phyloP scores from a whole-genome alignment of 2,329 filamentous ascomycete species.

The Pezicula neosporulosa region DNA sequence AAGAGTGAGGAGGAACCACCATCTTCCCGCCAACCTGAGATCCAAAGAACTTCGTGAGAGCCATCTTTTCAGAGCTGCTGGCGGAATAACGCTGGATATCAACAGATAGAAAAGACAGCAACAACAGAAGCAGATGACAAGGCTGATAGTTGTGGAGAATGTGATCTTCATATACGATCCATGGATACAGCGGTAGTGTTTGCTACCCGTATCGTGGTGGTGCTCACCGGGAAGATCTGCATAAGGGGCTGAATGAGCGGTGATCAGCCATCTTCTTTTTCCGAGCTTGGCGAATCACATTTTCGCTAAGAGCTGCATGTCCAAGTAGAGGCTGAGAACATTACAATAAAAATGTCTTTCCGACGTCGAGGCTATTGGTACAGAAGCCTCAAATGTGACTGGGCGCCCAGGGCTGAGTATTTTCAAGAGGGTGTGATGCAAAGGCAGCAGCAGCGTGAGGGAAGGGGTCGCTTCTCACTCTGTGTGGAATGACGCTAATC shows the following conservation, averaged over 20 bases:
- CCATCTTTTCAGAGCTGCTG: slow-evolving; percentile 16
- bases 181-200: neutral
- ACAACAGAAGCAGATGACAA: neutral
- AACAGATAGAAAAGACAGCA: neutral
- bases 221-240: neutral
- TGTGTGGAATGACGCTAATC: too few relatives aligned
- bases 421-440: too few relatives aligned
- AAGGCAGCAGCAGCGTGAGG: too few relatives aligned
- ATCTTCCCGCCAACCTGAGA: slow-evolving; percentile 54
- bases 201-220: neutral
- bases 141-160: neutral
- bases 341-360: too few relatives aligned
- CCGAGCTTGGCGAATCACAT: neutral
- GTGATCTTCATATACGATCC: neutral
- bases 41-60: slow-evolving; percentile 49
- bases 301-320: neutral
- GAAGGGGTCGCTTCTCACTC: too few relatives aligned
- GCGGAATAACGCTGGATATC: neutral
- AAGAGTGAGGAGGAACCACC: slow-evolving; percentile 58
- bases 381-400: too few relatives aligned
- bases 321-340: neutral
- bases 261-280: neutral
- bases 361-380: too few relatives aligned
- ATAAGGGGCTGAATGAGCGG: neutral
- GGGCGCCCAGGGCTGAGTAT: too few relatives aligned